Conservation (phyloP, 2,329 filamentous ascomycete species). For the Blastomyces percursus region DNA sequence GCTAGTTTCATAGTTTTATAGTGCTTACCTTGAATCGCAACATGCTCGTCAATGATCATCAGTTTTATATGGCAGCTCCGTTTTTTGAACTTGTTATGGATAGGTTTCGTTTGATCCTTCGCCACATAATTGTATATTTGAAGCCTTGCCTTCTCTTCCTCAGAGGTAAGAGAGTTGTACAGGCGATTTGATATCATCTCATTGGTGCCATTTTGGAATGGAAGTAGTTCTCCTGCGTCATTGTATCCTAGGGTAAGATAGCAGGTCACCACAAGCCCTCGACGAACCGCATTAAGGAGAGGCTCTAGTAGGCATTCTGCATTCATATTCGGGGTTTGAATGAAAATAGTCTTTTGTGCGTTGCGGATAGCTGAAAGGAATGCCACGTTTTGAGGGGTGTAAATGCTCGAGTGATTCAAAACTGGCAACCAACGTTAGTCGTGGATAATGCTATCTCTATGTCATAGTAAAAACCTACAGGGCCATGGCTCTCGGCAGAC, state of each 20-base stretch:
- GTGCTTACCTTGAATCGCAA: conserved; percentile 51
- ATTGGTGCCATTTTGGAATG: conserved; percentile 64
- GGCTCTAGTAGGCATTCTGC: conserved; percentile 55
- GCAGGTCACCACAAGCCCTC: conserved; percentile 57
- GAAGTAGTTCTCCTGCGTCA: conserved; percentile 63
- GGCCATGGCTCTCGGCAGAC: conserved; percentile 60
- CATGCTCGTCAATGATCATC: conserved; percentile 57
- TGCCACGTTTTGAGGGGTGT: conserved; percentile 63
- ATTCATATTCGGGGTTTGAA: conserved; percentile 68
- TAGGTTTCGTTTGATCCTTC: conserved; percentile 59
- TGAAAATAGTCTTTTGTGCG: conserved; percentile 55
- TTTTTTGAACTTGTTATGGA: conserved; percentile 54
- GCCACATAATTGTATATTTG: conserved; percentile 60
- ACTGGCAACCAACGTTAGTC: conserved; percentile 20
- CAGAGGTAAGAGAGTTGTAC: conserved; percentile 45
- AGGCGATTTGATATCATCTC: conserved; percentile 56
- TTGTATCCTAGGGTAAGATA: conserved; percentile 73
- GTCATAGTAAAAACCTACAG: conserved; percentile 16
- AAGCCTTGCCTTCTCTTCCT: conserved; percentile 40
- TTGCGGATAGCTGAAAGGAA: conserved; percentile 61
- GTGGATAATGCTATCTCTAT: not conserved
- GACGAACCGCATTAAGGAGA: conserved; percentile 52
- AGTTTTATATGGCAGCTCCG: conserved; percentile 68
- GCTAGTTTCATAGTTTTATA: not conserved
- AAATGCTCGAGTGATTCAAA: conserved; percentile 48